These are phyloP conservation scores for Parietaria judaica DNA, from an alignment of 306 rosid species.

Conservation along the genomic window DNA sequence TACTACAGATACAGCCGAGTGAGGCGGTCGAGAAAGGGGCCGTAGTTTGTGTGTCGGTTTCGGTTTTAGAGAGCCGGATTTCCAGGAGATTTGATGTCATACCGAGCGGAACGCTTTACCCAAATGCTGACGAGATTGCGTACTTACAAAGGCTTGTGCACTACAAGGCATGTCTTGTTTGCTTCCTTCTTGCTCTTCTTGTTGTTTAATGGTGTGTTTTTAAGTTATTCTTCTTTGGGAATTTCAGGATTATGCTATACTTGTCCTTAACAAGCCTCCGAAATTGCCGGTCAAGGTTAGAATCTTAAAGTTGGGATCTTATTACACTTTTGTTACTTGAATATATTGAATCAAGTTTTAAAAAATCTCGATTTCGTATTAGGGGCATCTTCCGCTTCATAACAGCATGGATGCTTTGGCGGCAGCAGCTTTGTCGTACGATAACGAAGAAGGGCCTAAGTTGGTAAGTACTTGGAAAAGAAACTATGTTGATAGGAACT, in stretches of 20 bases:
- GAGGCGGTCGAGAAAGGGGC: conserved; percentile 66
- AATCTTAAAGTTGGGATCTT: conserved; percentile 5
- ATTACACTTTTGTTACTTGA: conserved; percentile 1
- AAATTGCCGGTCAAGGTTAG: conserved; percentile 89
- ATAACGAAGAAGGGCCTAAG: conserved; percentile 79
- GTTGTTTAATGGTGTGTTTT: conserved; percentile 12
- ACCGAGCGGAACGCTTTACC: conserved; percentile 85
- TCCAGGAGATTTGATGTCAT: conserved; percentile 82
- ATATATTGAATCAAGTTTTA: conserved; percentile 3
- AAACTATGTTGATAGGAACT: too few relatives aligned
- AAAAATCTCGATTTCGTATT: conserved; percentile 23
- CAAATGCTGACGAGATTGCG: conserved; percentile 90
- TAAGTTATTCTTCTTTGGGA: conserved; percentile 1
- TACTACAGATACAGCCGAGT: conserved; percentile 62
- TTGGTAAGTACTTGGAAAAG: conserved; percentile 31
- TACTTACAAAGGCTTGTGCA: conserved; percentile 87
- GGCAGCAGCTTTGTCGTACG: conserved; percentile 86
- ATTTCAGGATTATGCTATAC: conserved; percentile 71
- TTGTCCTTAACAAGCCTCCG: conserved; percentile 88
- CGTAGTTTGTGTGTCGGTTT: conserved; percentile 60
- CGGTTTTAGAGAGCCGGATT: conserved; percentile 69
- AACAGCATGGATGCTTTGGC: conserved; percentile 97
- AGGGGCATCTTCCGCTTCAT: conserved; percentile 93
- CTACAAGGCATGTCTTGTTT: conserved; percentile 57
- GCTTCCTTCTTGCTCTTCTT: conserved; percentile 16